phyloP scores from a whole-genome alignment of 108 stramenopile genomes.

The Pseudonitzschia pungens region DNA sequence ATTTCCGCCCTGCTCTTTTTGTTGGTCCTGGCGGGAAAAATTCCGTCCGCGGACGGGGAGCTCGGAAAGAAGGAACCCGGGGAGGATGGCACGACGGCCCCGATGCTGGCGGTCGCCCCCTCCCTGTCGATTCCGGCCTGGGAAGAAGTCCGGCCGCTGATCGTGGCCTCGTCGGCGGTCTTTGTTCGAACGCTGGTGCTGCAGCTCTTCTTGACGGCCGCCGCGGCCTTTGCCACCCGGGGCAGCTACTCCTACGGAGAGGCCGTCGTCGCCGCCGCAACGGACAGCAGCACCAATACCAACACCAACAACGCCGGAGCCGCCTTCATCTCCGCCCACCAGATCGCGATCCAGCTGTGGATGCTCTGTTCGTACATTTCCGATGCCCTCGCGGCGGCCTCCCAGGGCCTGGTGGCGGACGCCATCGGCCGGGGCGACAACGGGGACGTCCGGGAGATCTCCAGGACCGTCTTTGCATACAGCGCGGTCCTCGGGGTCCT shows the following conservation, averaged over 20 bases:
- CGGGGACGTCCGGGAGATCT: constrained; percentile 41
- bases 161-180: constrained; percentile 78
- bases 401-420: constrained; percentile 81
- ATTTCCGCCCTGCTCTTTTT: constrained; percentile 74
- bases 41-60: constrained; percentile 62
- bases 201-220: constrained; percentile 69
- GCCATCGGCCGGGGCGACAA: constrained; percentile 64
- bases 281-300: too few relatives aligned
- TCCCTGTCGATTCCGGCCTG: constrained; percentile 66
- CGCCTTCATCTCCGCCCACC: constrained; percentile 79
- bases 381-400: constrained; percentile 81
- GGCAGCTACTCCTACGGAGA: constrained; percentile 24
- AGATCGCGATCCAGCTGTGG: constrained; percentile 86
- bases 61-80: constrained; percentile 43
- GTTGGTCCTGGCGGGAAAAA: constrained; percentile 56
- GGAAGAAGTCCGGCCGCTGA: constrained; percentile 62
- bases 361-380: constrained; percentile 79
- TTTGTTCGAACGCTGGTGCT: constrained; percentile 71
- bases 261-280: neutral
- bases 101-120: constrained; percentile 38
- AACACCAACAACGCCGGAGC: constrained; percentile 47
- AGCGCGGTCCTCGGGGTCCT: constrained; percentile 58
- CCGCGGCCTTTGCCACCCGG: constrained; percentile 80
- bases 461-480: constrained; percentile 71
- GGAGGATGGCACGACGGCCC: neutral